Evolutionary conservation across 441 rosid species (phyloP), one percentile per base, ranked within the genome.

Genomic region (Erodium trifolium): DNA sequence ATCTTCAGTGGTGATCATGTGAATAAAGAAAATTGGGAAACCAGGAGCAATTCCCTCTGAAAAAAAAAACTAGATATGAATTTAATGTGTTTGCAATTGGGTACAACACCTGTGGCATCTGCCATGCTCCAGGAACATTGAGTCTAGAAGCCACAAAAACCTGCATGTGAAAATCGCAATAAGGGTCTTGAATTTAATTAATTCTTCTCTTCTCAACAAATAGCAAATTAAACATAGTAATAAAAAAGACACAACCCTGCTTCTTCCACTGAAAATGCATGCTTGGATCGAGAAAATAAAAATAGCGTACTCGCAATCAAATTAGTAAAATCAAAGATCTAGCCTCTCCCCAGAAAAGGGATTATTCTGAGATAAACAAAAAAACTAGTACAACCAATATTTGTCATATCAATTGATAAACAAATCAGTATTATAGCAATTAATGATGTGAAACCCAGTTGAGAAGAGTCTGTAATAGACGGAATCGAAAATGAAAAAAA

Each of bases 71-170:
- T 51, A 51, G 12, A 10, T 45, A 45, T 2, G 51, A 45, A 45
- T 12, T 45, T 12, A 34, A 34, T 34, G 37, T 34, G 37, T 34
- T 34, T 34, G 13, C 13, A 45, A 2, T 45, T 11, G 49, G 9
- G 3, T 31, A 1, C 1, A 31, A 31, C 18, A 89, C 98, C 98
- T 93, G 98, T 77, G 97, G 97, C 98, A 93, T 93, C 84, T 93
- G 98, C 98, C 98, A 93, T 11, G 96, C 98, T 86, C 98, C 98
- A 0, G 97, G 98, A 78, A 93, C 97, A 81, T 93, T 93, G 78
- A 93, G 78, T 75, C 96, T 93, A 0, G 98, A 91, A 35, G 89
- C 98, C 78, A 93, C 98, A 80, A 93, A 93, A 13, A 93, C 84
- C 99, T 93, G 87, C 71, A 35, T 69, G 34, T 27, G 73, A 17